Base-by-base conservation (phyloP, 257 asterid genomes). In the Jasminum sambac region DNA sequence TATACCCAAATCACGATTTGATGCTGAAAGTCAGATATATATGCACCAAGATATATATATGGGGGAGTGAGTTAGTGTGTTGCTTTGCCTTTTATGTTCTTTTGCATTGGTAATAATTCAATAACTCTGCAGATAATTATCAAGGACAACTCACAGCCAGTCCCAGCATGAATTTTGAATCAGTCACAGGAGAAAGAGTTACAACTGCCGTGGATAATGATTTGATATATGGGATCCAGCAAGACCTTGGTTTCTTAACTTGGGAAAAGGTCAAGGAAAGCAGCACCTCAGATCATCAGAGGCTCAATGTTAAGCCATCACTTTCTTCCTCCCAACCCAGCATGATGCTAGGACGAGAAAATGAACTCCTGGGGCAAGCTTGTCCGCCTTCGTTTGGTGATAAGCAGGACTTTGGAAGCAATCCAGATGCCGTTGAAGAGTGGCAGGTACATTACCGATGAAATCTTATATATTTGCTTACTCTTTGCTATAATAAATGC, bases 401-500 rank as follows among this genome's bases (percentile, higher is more conserved):
- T 63, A 74, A 73, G 68, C 88, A 78, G 77, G 87, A 81, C 59
- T 74, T 72, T 42, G 79, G 74, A 72, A 74, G 62, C 74, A 78
- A 34, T 68, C 72, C 81, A 24, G 84, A 74, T 80, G 81, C 82
- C 74, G 62, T 81, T 77, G 87, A 81, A 66, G 87, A 81, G 71
- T 86, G 95, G 94, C 94, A 90, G 95, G 98, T 90, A 81, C 46
- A 14, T 6, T 55, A 55, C 17, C 34, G 57, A 43, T 67, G 12
- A 78, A 64, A 34, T 55, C 10, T 55, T 52, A 52, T 21, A 19
- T 3, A 9, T 52, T 19, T 52, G 30, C 61, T 52, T 52, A 19
- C 61, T 7, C 44, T 6, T 12, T 17, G 9, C 14, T 10, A 21
- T 52, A 52, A 52, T 52, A 52, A 52, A 52, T 52, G 21, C 26